phyloP scores from a whole-genome alignment of 2,329 filamentous ascomycete genomes.

The Neonectria magnoliae region DNA sequence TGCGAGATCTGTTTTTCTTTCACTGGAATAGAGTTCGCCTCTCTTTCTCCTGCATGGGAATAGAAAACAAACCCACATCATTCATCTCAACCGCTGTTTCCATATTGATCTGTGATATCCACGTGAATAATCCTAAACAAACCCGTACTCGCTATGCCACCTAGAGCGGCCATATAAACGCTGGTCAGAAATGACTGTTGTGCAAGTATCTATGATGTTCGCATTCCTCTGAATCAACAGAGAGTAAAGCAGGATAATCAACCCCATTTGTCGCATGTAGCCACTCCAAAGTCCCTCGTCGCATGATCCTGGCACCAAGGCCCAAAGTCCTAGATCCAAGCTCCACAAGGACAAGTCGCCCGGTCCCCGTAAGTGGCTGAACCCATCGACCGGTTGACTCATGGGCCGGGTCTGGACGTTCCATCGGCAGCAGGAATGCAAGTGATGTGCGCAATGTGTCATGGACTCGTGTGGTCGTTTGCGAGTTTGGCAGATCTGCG shows the following conservation, averaged over 20 bases:
- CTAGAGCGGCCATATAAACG: background rate
- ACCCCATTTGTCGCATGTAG: background rate
- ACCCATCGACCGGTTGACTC: conserved; percentile 6
- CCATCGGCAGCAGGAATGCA: background rate
- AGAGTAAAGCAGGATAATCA: background rate
- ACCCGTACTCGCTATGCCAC: background rate
- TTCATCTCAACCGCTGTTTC: background rate
- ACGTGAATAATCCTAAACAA: background rate
- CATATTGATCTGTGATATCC: background rate
- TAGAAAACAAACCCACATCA: conserved; percentile 38
- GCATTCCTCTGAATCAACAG: background rate
- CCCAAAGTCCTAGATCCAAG: conserved; percentile 13
- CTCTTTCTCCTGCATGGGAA: conserved; percentile 35
- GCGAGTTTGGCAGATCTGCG: background rate
- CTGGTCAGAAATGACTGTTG: background rate
- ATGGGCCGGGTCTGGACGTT: background rate
- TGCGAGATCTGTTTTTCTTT: conserved; percentile 35
- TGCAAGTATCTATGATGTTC: background rate
- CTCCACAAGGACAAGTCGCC: conserved; percentile 1
- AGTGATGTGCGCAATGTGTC: background rate
- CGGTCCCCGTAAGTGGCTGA: background rate
- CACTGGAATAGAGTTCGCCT: conserved; percentile 40
- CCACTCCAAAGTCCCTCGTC: conserved; percentile 1
- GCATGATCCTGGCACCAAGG: conserved; percentile 2
- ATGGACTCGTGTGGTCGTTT: background rate